These are phyloP conservation scores for Lolium perenne DNA, from an alignment of 176 grass and related monocot genomes.

Conservation along the genomic window DNA sequence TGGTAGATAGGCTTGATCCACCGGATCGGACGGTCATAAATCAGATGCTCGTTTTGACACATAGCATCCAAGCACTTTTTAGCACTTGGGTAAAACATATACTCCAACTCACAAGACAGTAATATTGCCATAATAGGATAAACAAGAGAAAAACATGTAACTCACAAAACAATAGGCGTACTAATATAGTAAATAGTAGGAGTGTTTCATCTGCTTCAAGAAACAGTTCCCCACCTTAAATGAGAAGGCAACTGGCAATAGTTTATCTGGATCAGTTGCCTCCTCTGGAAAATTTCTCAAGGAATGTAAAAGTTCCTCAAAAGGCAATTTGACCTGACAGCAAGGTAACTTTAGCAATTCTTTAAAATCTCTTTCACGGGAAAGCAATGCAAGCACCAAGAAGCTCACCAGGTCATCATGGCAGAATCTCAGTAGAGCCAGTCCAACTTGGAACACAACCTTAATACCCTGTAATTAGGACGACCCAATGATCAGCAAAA, in stretches of 20 bases:
- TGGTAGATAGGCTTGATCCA: no score
- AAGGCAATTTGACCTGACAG: slow-evolving; percentile 86
- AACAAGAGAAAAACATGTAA: neutral
- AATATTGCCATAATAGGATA: neutral
- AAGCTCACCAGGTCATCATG: slow-evolving; percentile 87
- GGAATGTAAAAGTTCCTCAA: slow-evolving; percentile 79
- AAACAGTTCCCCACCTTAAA: slow-evolving; percentile 68
- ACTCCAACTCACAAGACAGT: neutral
- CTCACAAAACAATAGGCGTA: neutral
- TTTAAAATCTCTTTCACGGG: slow-evolving; percentile 18
- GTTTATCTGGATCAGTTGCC: slow-evolving; percentile 76
- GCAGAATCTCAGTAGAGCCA: slow-evolving; percentile 83
- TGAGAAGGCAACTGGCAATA: slow-evolving; percentile 79
- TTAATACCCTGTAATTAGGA: slow-evolving; percentile 69
- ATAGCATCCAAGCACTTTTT: no score
- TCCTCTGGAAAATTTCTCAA: slow-evolving; percentile 88
- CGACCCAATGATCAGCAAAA: neutral
- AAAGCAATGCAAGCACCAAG: slow-evolving; percentile 22
- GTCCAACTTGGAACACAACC: slow-evolving; percentile 91
- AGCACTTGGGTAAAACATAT: no score
- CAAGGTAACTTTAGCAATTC: slow-evolving; percentile 27
- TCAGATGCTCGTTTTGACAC: no score
- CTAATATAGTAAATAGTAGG: no score
- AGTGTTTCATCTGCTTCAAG: neutral
- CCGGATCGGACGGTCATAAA: no score